These are phyloP conservation scores for Luvunga scandens DNA, from an alignment of 345 rosid genomes.

Conservation along the genomic window DNA sequence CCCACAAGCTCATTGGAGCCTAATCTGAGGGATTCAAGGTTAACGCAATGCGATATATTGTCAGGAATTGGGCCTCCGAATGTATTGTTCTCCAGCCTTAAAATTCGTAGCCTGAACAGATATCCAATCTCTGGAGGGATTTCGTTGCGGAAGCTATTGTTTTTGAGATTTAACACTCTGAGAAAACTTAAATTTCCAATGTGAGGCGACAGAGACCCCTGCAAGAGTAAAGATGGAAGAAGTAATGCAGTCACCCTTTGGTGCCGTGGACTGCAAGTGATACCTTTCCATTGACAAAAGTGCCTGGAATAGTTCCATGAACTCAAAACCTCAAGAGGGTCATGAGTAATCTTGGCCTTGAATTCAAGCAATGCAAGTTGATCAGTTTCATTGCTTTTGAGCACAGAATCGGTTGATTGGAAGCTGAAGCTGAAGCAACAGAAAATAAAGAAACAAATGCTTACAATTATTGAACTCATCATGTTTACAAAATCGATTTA, in stretches of 20 bases:
- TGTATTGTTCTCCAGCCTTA: not conserved
- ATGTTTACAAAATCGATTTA: not conserved
- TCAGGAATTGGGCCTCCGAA: slow-evolving; percentile 18
- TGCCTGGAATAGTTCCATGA: not conserved
- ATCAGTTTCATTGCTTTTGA: not conserved
- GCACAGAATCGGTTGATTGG: not conserved
- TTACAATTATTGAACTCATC: not conserved
- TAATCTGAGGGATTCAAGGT: not conserved
- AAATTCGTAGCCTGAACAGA: not conserved
- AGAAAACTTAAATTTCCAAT: slow-evolving; percentile 6
- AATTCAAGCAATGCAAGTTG: slow-evolving; percentile 4
- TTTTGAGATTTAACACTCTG: slow-evolving; percentile 8
- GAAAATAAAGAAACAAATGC: not conserved
- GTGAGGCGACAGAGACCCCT: not conserved
- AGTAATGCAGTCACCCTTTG: not conserved
- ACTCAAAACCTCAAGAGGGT: not conserved
- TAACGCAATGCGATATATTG: slow-evolving; percentile 5
- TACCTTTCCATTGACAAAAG: not conserved
- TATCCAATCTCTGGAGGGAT: slow-evolving; percentile 16
- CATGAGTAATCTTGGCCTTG: not conserved
- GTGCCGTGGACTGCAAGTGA: not conserved
- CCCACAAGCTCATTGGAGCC: slow-evolving; percentile 6
- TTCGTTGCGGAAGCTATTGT: not conserved
- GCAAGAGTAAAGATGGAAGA: not conserved
- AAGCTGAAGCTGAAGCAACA: not conserved